A percentile compares a stretch with the other conserved stretches of the same genome.
These are phyloP conservation scores for Sporothrix pallida DNA, from an alignment of 2,329 filamentous ascomycete species.

Conservation along the genomic window DNA sequence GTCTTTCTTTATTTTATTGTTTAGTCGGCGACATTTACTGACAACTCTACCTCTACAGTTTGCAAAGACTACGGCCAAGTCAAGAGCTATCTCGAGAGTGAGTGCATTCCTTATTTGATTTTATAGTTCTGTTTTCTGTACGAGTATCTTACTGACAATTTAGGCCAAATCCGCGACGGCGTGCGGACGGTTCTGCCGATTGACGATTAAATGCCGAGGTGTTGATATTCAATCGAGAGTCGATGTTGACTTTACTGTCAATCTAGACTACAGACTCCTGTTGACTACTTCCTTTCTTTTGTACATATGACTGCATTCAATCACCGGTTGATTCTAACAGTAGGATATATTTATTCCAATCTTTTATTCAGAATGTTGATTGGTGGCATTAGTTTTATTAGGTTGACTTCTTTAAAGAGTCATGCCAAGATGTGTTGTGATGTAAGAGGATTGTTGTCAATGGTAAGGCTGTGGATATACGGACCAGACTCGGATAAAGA, in stretches of 20 bases:
- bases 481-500: neutral
- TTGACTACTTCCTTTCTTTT: neutral
- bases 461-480: neutral
- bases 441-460: neutral
- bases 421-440: neutral
- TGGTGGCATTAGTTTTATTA: too few species aligned
- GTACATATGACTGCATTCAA: slow-evolving; percentile 15
- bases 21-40: neutral
- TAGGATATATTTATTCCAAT: too few species aligned
- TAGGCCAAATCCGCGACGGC: slow-evolving; percentile 40
- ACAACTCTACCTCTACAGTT: slow-evolving; percentile 39
- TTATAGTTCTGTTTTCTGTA: neutral
- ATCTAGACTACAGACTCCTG: too few species aligned
- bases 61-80: slow-evolving; percentile 49
- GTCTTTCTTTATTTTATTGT: neutral
- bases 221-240: neutral
- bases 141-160: neutral
- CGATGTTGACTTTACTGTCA: neutral
- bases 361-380: too few species aligned
- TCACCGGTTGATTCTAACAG: neutral
- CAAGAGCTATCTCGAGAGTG: slow-evolving; percentile 47
- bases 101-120: slow-evolving; percentile 16
- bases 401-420: neutral
- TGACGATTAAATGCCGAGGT: slow-evolving; percentile 35
- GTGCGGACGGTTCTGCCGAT: slow-evolving; percentile 40